A percentile compares a stretch with the other conserved stretches of the same genome.
Conservation (phyloP, 257 asterid species). For the Forsythia viridissima region DNA sequence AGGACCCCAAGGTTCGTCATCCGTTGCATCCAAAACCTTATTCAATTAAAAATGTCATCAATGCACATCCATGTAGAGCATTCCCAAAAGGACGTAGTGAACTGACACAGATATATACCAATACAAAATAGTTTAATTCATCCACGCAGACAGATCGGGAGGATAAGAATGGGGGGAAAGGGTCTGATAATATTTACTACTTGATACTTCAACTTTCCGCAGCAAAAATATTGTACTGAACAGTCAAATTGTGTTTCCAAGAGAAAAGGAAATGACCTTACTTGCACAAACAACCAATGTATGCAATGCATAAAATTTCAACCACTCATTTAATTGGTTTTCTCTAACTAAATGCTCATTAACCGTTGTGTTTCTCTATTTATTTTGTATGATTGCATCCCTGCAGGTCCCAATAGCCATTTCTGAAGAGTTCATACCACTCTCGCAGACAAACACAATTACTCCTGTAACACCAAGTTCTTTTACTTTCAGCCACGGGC, state of each 20-base stretch:
- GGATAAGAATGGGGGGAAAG: neutral
- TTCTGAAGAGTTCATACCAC: neutral
- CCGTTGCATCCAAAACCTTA: slow-evolving; percentile 95
- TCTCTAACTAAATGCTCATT: neutral
- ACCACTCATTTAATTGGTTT: neutral
- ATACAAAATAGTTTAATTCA: neutral
- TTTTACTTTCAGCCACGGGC: neutral
- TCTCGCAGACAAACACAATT: neutral
- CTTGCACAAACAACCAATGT: neutral
- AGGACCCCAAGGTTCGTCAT: slow-evolving; percentile 99
- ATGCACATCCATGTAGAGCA: neutral
- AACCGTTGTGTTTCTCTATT: neutral
- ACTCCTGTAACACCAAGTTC: neutral
- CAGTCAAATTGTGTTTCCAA: neutral
- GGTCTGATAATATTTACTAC: neutral
- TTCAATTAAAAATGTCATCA: slow-evolving; percentile 17
- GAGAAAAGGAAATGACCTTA: neutral
- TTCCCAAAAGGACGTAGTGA: neutral
- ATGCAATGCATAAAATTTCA: neutral
- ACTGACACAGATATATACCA: neutral
- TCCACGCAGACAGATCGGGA: neutral
- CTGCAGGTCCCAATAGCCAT: neutral
- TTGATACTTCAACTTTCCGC: neutral
- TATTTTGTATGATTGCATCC: neutral
- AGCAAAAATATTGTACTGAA: neutral